A percentile compares a stretch with the other conserved stretches of the same genome.
Conservation (phyloP, 352 stramenopile genomes). For the Phytophthora cactorum region DNA sequence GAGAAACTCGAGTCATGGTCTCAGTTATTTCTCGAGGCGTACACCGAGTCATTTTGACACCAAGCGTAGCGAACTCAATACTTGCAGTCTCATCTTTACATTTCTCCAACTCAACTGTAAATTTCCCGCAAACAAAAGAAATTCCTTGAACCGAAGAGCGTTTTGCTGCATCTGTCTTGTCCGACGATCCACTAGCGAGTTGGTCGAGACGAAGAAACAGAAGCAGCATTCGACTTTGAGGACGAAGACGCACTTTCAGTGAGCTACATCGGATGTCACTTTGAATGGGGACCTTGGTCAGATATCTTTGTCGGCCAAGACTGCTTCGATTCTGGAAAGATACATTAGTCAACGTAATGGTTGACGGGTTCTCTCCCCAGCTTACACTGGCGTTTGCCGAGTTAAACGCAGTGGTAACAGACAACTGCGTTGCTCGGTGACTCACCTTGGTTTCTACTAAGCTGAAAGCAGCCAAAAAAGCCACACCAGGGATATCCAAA, state of each 20-base stretch:
- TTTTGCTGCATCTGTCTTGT: constrained; percentile 19
- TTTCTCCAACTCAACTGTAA: constrained; percentile 30
- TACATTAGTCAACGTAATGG: constrained; percentile 18
- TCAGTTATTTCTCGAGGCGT: constrained; percentile 52
- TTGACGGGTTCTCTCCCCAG: constrained; percentile 32
- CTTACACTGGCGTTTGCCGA: constrained; percentile 26
- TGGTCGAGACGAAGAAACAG: constrained; percentile 59
- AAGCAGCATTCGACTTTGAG: constrained; percentile 49
- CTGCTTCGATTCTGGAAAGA: constrained; percentile 36
- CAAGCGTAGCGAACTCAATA: constrained; percentile 36
- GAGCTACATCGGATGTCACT: constrained; percentile 31
- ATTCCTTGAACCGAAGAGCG: constrained; percentile 34
- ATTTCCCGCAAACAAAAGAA: constrained; percentile 34
- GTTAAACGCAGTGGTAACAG: constrained; percentile 34
- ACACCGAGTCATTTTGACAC: constrained; percentile 49
- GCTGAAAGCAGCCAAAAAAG: constrained; percentile 16
- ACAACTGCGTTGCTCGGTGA: constrained; percentile 39
- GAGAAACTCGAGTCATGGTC: constrained; percentile 38
- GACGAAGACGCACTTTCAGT: constrained; percentile 28
- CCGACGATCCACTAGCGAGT: constrained; percentile 34
- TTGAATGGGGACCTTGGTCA: constrained; percentile 35
- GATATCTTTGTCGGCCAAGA: constrained; percentile 29
- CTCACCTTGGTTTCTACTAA: constrained; percentile 33
- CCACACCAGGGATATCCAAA: constrained; percentile 38
- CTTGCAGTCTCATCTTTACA: constrained; percentile 9